A percentile compares a stretch with the other conserved stretches of the same genome.
These are phyloP conservation scores for Plantago elongata DNA, from an alignment of 257 asterid genomes.

Conservation along the genomic window DNA sequence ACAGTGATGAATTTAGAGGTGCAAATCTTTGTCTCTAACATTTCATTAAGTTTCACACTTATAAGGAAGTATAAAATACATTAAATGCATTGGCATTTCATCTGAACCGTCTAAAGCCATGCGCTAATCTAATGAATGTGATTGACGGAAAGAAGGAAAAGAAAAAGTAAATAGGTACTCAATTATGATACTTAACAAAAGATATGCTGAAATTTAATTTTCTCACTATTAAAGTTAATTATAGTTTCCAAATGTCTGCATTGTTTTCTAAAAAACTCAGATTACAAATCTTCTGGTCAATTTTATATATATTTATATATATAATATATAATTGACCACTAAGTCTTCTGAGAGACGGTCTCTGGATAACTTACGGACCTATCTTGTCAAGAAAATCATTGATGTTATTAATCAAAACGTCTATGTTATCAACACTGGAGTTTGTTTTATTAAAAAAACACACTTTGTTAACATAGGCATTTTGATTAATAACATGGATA, in stretches of 20 bases:
- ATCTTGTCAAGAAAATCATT: too few relatives aligned
- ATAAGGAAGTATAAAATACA: slow-evolving; percentile 30
- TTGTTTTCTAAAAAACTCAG: too few relatives aligned
- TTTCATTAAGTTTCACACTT: slow-evolving; percentile 32
- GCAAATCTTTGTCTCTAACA: slow-evolving; percentile 19
- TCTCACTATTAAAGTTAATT: background rate
- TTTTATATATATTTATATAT: too few relatives aligned
- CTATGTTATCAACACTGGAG: too few relatives aligned
- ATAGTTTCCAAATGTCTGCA: background rate
- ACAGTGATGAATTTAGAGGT: slow-evolving; percentile 18
- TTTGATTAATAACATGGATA: too few relatives aligned
- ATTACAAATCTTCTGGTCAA: too few relatives aligned
- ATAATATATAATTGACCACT: too few relatives aligned
- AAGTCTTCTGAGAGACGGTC: too few relatives aligned
- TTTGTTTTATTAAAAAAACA: too few relatives aligned
- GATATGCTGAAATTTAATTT: background rate
- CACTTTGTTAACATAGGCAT: too few relatives aligned
- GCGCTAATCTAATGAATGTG: slow-evolving; percentile 26
- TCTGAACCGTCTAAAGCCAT: slow-evolving; percentile 21
- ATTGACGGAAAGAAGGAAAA: background rate
- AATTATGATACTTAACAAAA: slow-evolving; percentile 2
- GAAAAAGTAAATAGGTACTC: background rate
- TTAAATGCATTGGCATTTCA: slow-evolving; percentile 26
- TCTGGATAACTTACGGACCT: too few relatives aligned
- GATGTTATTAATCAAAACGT: too few relatives aligned